phyloP scores from a whole-genome alignment of 2,329 filamentous ascomycete genomes.

The Zymoseptoria tritici region DNA sequence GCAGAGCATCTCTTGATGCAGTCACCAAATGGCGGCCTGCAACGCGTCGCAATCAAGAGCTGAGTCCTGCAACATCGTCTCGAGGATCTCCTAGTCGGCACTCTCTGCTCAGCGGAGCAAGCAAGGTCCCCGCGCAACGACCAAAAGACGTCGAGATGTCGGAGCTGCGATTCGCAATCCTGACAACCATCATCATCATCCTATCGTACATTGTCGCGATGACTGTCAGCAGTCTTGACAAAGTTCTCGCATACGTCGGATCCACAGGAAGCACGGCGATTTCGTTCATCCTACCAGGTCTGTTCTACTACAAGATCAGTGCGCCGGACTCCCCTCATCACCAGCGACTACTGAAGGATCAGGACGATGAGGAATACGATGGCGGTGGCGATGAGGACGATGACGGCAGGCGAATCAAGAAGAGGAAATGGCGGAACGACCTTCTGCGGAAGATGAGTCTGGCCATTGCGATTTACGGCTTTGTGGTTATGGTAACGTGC shows the following conservation, averaged over 20 bases:
- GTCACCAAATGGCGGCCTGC: conserved; percentile 83
- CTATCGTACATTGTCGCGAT: conserved; percentile 82
- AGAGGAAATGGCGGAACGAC: conserved; percentile 51
- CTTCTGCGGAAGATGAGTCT: conserved; percentile 66
- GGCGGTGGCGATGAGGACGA: conserved; percentile 48
- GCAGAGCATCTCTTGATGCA: conserved; percentile 87
- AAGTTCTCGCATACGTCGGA: conserved; percentile 89
- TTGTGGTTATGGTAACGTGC: conserved; percentile 83
- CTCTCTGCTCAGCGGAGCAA: conserved; percentile 18
- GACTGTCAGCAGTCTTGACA: conserved; percentile 81
- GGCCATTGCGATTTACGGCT: conserved; percentile 71
- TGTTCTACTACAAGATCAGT: conserved; percentile 99
- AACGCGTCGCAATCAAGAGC: conserved; percentile 15
- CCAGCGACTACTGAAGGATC: conserved; percentile 80
- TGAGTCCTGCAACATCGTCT: conserved; percentile 20
- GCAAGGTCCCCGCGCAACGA: conserved; percentile 17
- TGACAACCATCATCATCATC: conserved; percentile 80
- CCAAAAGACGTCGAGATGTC: conserved; percentile 55
- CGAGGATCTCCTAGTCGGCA: conserved; percentile 25
- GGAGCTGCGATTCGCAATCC: conserved; percentile 78
- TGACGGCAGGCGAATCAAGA: conserved; percentile 41
- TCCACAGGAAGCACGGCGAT: conserved; percentile 92
- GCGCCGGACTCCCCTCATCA: conserved; percentile 80
- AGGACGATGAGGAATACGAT: conserved; percentile 70
- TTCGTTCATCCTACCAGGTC: conserved; percentile 87